Percentiles rank a stretch among this genome's conserved stretches.
Evolutionary conservation across 176 grass and related monocot species (phyloP).

Genomic region (Avena sativa): DNA sequence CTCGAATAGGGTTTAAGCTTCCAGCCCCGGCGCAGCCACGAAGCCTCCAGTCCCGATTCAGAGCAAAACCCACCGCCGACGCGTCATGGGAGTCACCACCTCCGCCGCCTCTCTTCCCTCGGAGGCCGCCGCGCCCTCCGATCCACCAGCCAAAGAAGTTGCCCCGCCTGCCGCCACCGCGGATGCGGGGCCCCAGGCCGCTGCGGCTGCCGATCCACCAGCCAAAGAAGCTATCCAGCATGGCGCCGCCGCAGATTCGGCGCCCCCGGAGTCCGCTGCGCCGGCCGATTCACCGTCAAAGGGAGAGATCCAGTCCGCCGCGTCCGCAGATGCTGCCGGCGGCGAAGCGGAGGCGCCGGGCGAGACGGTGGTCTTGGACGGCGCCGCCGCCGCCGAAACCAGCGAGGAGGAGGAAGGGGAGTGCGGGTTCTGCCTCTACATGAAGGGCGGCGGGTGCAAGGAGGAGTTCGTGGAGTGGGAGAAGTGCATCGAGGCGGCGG

Average conservation of each 20-base stretch:
- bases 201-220: background rate
- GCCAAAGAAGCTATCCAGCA: constrained; percentile 13
- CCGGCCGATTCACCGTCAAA: constrained; percentile 8
- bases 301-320: constrained; percentile 5
- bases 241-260: background rate
- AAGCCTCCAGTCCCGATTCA: background rate
- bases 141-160: constrained; percentile 3
- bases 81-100: constrained; percentile 48
- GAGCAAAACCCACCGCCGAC: constrained; percentile 10
- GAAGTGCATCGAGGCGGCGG: constrained; percentile 81
- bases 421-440: constrained; percentile 92
- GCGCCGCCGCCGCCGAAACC: background rate
- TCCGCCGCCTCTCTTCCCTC: background rate
- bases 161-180: background rate
- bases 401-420: constrained; percentile 58
- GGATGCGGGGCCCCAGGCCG: background rate
- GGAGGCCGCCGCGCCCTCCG: background rate
- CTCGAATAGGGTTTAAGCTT: no score
- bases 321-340: background rate
- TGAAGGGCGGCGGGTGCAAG: constrained; percentile 98
- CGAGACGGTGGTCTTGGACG: constrained; percentile 42
- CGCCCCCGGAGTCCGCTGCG: background rate
- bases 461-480: constrained; percentile 85
- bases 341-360: background rate
- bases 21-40: background rate